A percentile compares a stretch with the other conserved stretches of the same genome.
These are phyloP conservation scores for Tuber calosporum DNA, from an alignment of 495 filamentous ascomycete genomes.

Conservation along the genomic window DNA sequence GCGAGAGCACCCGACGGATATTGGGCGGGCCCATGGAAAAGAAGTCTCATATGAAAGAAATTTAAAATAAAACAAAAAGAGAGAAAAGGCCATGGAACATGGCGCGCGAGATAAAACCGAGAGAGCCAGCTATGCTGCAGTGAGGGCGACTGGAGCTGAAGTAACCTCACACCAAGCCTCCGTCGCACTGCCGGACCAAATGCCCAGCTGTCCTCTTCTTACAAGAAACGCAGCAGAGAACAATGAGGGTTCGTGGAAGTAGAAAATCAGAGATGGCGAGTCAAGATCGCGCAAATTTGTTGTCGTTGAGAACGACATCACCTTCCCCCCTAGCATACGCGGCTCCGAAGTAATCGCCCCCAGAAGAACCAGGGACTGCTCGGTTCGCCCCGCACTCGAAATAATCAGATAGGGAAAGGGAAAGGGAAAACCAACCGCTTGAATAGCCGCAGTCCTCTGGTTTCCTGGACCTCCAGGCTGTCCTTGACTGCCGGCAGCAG, in stretches of 20 bases:
- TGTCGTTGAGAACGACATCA: not conserved
- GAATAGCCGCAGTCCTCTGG: slow-evolving; percentile 62
- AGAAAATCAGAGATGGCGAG: not conserved
- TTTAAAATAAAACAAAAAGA: no score
- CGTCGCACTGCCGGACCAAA: not conserved
- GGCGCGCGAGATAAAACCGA: not conserved
- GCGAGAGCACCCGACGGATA: slow-evolving; percentile 7
- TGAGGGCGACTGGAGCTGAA: not conserved
- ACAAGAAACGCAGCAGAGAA: not conserved
- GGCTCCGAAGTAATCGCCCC: not conserved
- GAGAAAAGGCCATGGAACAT: not conserved
- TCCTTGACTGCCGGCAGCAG: slow-evolving; percentile 42
- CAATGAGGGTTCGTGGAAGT: not conserved
- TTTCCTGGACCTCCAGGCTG: slow-evolving; percentile 47
- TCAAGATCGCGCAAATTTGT: not conserved
- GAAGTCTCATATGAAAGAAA: not conserved
- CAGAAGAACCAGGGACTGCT: not conserved
- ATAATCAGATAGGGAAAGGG: slow-evolving; percentile 15
- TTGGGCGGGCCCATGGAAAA: slow-evolving; percentile 5
- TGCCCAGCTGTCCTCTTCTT: not conserved
- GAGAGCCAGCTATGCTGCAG: not conserved
- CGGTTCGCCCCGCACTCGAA: not conserved
- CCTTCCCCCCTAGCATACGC: not conserved
- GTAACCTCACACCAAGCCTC: not conserved
- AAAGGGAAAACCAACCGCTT: slow-evolving; percentile 60